phyloP scores from a whole-genome alignment of 345 rosid species.

The Pugionium dolabratum region DNA sequence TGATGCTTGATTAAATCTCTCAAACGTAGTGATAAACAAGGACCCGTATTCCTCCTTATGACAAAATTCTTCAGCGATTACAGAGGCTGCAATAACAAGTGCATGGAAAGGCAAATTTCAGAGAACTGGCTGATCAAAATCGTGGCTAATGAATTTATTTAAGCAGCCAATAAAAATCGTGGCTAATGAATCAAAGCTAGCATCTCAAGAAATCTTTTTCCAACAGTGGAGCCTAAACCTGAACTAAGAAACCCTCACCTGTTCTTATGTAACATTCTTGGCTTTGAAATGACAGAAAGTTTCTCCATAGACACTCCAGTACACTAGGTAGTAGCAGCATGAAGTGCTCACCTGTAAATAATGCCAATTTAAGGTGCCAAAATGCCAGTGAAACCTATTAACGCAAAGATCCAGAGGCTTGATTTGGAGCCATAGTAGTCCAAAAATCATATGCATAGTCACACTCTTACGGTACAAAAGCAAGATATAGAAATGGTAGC shows the following conservation, averaged over 20 bases:
- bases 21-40: slow-evolving; percentile 74
- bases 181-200: slow-evolving; percentile 3
- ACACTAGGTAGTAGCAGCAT: slow-evolving; percentile 68
- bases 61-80: slow-evolving; percentile 93
- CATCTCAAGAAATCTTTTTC: background rate
- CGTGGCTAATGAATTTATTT: background rate
- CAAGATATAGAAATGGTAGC: slow-evolving; percentile 4
- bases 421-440: slow-evolving; percentile 2
- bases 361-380: slow-evolving; percentile 30
- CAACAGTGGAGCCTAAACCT: background rate
- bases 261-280: slow-evolving; percentile 90
- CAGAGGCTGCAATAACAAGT: slow-evolving; percentile 58
- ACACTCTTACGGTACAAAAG: background rate
- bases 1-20: slow-evolving; percentile 78
- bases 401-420: background rate
- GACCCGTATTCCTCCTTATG: slow-evolving; percentile 79
- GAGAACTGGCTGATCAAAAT: slow-evolving; percentile 11
- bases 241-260: slow-evolving; percentile 49
- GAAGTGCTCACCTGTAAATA: slow-evolving; percentile 80
- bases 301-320: slow-evolving; percentile 79
- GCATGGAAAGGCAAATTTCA: slow-evolving; percentile 36
- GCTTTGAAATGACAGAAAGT: slow-evolving; percentile 74
- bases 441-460: slow-evolving; percentile 12
- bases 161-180: background rate
- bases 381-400: slow-evolving; percentile 7